Evolutionary conservation across 441 rosid species (phyloP).

Genomic region (Lepidium campestre): DNA sequence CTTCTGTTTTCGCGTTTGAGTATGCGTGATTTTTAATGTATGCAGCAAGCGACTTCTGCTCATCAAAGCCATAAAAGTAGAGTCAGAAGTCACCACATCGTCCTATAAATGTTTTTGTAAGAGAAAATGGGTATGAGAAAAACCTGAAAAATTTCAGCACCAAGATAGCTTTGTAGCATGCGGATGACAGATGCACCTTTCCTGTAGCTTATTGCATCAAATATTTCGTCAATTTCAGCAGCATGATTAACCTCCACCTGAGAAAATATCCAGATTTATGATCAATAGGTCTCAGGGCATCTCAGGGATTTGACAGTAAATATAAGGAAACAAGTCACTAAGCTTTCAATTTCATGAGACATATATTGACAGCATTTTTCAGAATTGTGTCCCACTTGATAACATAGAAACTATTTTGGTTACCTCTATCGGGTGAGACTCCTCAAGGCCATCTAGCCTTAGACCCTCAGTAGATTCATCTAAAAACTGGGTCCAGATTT

Average conservation of each 20-base stretch:
- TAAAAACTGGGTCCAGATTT: conserved; percentile 96
- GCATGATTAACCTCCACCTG: conserved; percentile 94
- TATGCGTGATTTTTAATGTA: conserved; percentile 72
- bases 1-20: conserved; percentile 92
- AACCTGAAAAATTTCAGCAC: conserved; percentile 93
- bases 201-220: conserved; percentile 87
- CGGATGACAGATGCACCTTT: conserved; percentile 95
- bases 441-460: conserved; percentile 85
- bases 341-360: neutral
- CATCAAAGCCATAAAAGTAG: conserved; percentile 5
- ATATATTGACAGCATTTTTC: neutral
- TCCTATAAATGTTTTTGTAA: neutral
- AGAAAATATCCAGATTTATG: neutral
- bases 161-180: conserved; percentile 94
- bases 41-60: conserved; percentile 84
- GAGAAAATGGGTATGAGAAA: conserved; percentile 10
- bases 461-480: conserved; percentile 82
- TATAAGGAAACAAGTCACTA: neutral
- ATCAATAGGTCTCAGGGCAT: neutral
- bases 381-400: neutral
- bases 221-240: conserved; percentile 82
- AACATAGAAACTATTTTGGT: neutral
- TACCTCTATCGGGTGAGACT: conserved; percentile 99
- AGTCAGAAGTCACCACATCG: neutral
- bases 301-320: neutral